Conservation (phyloP, 352 stramenopile species). For the Blastocystis sp. region DNA sequence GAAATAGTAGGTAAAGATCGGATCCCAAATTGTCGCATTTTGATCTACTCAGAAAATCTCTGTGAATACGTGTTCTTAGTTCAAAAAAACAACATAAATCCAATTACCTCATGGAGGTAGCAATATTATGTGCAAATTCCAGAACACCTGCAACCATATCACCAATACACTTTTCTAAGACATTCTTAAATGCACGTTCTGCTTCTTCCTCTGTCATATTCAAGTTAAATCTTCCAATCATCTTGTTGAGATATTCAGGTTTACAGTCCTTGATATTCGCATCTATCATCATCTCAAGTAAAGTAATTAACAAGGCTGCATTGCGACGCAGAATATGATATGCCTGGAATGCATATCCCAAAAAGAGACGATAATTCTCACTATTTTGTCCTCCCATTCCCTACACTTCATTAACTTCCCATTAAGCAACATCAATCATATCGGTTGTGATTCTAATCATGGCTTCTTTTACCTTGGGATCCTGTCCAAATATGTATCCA, state of each 20-base stretch:
- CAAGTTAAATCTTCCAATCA: constrained; percentile 81
- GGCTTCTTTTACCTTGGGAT: constrained; percentile 96
- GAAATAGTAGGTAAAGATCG: not conserved
- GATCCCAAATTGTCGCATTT: not conserved
- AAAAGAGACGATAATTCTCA: constrained; percentile 86
- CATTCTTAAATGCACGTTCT: constrained; percentile 81
- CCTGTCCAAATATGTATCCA: constrained; percentile 96
- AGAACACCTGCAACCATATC: constrained; percentile 82
- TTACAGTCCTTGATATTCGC: constrained; percentile 90
- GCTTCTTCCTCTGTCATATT: constrained; percentile 83
- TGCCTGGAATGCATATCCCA: constrained; percentile 84
- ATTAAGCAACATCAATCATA: constrained; percentile 69
- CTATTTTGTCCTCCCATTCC: constrained; percentile 85
- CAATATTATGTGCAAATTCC: constrained; percentile 81
- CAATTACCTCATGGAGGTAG: constrained; percentile 38
- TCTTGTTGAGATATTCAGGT: constrained; percentile 72
- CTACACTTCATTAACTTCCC: constrained; percentile 55
- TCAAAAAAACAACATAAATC: constrained; percentile 20
- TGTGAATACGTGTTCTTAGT: not conserved
- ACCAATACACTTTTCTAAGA: constrained; percentile 83
- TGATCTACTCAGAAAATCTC: not conserved
- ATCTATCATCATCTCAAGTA: constrained; percentile 97
- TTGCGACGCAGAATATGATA: constrained; percentile 91
- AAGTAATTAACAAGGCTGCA: constrained; percentile 93
- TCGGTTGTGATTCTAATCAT: constrained; percentile 94